These are phyloP conservation scores for Ustilago nuda DNA, from an alignment of 1,284 basidiomycete species.

Conservation along the genomic window DNA sequence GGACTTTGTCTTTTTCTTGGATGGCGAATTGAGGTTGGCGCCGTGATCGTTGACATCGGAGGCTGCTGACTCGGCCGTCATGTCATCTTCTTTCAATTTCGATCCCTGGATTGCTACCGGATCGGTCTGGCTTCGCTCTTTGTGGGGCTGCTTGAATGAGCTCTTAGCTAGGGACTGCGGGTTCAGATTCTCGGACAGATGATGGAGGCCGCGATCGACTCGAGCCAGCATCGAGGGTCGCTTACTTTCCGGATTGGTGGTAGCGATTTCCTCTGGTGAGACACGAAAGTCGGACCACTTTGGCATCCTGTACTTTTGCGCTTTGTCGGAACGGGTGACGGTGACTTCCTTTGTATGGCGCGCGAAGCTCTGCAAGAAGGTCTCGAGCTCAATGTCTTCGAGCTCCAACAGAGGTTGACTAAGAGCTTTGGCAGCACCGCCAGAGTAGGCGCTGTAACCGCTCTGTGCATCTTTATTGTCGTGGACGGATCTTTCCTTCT, in stretches of 20 bases:
- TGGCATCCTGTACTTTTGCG: constrained; percentile 62
- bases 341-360: constrained; percentile 66
- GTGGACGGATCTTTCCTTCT: constrained; percentile 21
- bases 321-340: constrained; percentile 42
- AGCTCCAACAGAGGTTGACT: constrained; percentile 63
- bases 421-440: constrained; percentile 53
- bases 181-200: constrained; percentile 27
- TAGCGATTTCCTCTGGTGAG: constrained; percentile 46
- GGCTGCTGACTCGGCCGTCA: neutral
- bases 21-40: constrained; percentile 5
- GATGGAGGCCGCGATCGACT: constrained; percentile 63
- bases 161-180: neutral
- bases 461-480: constrained; percentile 29
- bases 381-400: constrained; percentile 66
- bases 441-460: constrained; percentile 43
- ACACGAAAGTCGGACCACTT: constrained; percentile 67
- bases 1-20: constrained; percentile 29
- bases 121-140: constrained; percentile 11
- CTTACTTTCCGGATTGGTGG: constrained; percentile 16
- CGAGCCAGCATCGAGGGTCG: constrained; percentile 58
- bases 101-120: neutral
- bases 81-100: constrained; percentile 10
- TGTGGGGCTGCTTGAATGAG: neutral
- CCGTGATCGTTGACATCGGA: constrained; percentile 11
- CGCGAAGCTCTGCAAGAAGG: constrained; percentile 65